phyloP scores from a whole-genome alignment of 306 rosid species.

The Argentina anserina region DNA sequence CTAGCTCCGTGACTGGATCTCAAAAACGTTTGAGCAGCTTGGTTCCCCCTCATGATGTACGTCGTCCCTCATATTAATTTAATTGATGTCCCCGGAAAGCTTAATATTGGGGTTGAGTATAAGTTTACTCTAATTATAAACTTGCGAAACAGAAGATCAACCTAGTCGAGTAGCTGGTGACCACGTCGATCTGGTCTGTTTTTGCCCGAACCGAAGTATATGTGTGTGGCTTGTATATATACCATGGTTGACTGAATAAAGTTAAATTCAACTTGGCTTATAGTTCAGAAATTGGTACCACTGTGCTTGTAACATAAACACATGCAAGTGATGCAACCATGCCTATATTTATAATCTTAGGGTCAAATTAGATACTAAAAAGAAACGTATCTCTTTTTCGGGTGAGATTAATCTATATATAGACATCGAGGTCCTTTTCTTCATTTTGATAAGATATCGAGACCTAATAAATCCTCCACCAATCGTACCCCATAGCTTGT shows the following conservation, averaged over 20 bases:
- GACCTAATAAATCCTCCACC: conserved; percentile 14
- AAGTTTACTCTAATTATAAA: too few species aligned
- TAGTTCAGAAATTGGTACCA: background rate
- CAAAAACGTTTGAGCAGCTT: too few species aligned
- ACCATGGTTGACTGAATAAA: background rate
- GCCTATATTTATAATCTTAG: background rate
- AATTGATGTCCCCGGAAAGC: too few species aligned
- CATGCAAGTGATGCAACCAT: background rate
- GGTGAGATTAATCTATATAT: background rate
- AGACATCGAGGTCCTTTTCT: background rate
- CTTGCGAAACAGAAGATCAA: background rate
- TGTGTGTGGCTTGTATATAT: background rate
- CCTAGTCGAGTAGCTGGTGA: background rate
- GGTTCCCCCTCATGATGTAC: too few species aligned
- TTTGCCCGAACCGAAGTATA: background rate
- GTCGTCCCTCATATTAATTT: too few species aligned
- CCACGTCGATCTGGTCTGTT: background rate
- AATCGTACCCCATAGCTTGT: background rate
- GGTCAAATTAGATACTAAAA: conserved; percentile 5
- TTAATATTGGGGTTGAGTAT: too few species aligned
- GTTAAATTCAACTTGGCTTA: background rate
- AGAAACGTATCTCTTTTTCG: background rate
- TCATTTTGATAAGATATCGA: conserved; percentile 10
- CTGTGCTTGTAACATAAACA: background rate
- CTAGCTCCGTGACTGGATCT: too few species aligned